Percentiles rank a stretch among this genome's conserved stretches.
These are phyloP conservation scores for Plantago major DNA, from an alignment of 257 asterid genomes.

Conservation along the genomic window DNA sequence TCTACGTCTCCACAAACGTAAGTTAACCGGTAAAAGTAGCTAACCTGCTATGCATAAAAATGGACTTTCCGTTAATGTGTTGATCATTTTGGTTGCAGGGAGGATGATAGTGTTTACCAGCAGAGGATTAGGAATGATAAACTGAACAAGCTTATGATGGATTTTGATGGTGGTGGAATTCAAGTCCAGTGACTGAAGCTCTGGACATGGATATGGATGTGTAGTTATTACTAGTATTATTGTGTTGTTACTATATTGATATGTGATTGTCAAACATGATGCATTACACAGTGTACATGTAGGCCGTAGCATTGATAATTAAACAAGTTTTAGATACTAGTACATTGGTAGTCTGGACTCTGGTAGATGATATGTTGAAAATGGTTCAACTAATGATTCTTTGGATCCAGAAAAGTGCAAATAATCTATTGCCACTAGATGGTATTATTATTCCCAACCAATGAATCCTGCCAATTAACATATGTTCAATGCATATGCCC, in stretches of 20 bases:
- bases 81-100: slow-evolving; percentile 34
- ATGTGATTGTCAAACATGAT: not conserved
- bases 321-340: slow-evolving; percentile 5
- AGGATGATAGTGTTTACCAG: slow-evolving; percentile 37
- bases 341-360: not conserved
- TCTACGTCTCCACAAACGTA: slow-evolving; percentile 27
- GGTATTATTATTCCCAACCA: slow-evolving; percentile 18
- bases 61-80: not conserved
- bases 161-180: slow-evolving; percentile 39
- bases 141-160: slow-evolving; percentile 69
- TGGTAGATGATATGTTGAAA: not conserved
- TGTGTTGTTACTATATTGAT: too few relatives aligned
- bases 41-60: not conserved
- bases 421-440: slow-evolving; percentile 12
- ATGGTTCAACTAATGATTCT: slow-evolving; percentile 21
- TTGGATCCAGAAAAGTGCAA: slow-evolving; percentile 24
- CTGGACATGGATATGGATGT: not conserved
- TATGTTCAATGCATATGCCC: not conserved
- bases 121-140: slow-evolving; percentile 80
- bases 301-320: not conserved
- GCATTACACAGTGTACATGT: slow-evolving; percentile 10
- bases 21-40: not conserved
- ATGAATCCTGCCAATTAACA: slow-evolving; percentile 4
- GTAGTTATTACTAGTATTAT: not conserved
- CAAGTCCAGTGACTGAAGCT: slow-evolving; percentile 16